phyloP scores from a whole-genome alignment of 495 filamentous ascomycete species.

The Aspergillus egyptiacus region DNA sequence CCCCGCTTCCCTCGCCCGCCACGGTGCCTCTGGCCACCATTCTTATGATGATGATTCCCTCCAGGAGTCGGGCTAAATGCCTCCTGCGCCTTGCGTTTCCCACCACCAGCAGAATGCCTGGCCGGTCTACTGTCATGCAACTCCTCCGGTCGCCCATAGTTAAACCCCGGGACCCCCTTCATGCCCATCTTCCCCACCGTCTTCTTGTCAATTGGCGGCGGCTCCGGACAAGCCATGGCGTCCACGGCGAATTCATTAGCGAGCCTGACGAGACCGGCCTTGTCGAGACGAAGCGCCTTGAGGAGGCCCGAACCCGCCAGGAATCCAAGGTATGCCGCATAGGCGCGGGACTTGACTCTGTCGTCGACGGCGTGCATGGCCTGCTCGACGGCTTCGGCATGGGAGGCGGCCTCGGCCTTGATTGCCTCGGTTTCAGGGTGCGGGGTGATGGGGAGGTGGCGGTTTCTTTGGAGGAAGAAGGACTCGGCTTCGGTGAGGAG shows the following conservation, averaged over 20 bases:
- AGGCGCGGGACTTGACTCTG: constrained; percentile 46
- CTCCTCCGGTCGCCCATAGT: constrained; percentile 7
- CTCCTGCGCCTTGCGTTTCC: too few relatives aligned
- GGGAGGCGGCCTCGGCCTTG: constrained; percentile 22
- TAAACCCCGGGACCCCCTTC: constrained; percentile 44
- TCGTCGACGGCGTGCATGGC: constrained; percentile 42
- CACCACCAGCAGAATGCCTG: too few relatives aligned
- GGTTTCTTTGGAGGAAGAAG: constrained; percentile 52
- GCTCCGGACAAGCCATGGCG: constrained; percentile 42
- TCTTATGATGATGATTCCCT: too few relatives aligned
- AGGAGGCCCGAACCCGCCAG: constrained; percentile 38
- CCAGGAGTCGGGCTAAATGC: too few relatives aligned
- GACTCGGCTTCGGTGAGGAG: constrained; percentile 54
- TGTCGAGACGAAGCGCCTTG: constrained; percentile 34
- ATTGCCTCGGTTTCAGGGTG: constrained; percentile 41
- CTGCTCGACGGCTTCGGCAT: constrained; percentile 20
- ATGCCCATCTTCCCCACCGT: constrained; percentile 45
- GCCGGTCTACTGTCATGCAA: too few relatives aligned
- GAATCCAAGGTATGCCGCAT: constrained; percentile 50
- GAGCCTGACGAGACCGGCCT: constrained; percentile 38
- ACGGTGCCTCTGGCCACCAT: too few relatives aligned
- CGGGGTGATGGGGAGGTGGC: constrained; percentile 48
- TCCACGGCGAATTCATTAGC: constrained; percentile 40
- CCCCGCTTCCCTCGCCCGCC: too few relatives aligned
- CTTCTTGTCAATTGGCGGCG: constrained; percentile 43